These are phyloP conservation scores for Cordyceps tenuipes DNA, from an alignment of 2,329 filamentous ascomycete genomes.

Conservation along the genomic window DNA sequence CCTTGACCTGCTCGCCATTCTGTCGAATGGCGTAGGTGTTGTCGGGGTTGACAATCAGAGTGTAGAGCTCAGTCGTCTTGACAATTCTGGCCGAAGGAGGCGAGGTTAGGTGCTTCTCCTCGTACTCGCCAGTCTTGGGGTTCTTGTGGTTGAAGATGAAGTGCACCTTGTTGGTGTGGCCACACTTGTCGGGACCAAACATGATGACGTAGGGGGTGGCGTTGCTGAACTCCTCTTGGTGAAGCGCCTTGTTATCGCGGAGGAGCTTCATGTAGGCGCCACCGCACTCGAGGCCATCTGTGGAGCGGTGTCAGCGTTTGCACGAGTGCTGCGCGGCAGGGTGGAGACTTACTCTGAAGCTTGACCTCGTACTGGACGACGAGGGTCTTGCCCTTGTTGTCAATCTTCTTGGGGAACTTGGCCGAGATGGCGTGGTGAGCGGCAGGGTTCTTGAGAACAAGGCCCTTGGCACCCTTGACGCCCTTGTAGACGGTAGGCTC, in stretches of 20 bases:
- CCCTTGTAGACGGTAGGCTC: conserved; percentile 86
- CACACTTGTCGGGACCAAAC: conserved; percentile 99
- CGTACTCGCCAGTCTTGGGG: conserved; percentile 98
- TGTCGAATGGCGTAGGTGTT: conserved; percentile 91
- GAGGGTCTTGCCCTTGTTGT: conserved; percentile 94
- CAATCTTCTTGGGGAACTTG: conserved; percentile 93
- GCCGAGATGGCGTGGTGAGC: conserved; percentile 99
- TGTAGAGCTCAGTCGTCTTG: conserved; percentile 94
- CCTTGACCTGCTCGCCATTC: conserved; percentile 81
- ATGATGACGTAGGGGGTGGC: conserved; percentile 97
- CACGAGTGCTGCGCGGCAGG: not conserved
- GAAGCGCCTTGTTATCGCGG: conserved; percentile 92
- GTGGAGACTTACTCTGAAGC: conserved; percentile 70
- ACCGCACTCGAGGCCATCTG: conserved; percentile 92
- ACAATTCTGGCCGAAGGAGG: conserved; percentile 79
- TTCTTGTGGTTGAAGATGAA: conserved; percentile 99
- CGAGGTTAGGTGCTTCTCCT: conserved; percentile 94
- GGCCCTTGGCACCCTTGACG: conserved; percentile 89
- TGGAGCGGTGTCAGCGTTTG: conserved; percentile 8
- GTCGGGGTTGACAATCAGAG: conserved; percentile 90
- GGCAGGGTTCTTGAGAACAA: conserved; percentile 95
- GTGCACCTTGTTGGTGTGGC: conserved; percentile 94
- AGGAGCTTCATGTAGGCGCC: conserved; percentile 99
- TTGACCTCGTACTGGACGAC: conserved; percentile 99
- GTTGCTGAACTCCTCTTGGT: conserved; percentile 97